Evolutionary conservation across 768 basidiomycete species (phyloP).

Genomic region (Leucocoprinus leucothites): DNA sequence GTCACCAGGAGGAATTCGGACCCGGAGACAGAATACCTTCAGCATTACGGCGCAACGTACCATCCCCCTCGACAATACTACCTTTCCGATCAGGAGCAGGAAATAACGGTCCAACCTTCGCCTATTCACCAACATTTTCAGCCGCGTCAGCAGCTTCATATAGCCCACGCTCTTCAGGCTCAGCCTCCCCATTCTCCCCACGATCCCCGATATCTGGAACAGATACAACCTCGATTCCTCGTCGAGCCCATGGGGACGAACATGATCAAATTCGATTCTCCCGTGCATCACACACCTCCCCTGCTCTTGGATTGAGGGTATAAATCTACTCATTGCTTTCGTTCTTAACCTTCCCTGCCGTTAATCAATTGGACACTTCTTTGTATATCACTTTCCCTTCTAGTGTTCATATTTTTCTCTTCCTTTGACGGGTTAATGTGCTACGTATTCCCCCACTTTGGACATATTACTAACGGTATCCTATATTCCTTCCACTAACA

Average conservation of each 20-base stretch:
- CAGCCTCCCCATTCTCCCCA: constrained; percentile 15
- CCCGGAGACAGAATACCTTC: constrained; percentile 19
- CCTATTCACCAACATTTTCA: constrained; percentile 29
- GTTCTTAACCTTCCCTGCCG: background rate
- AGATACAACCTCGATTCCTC: constrained; percentile 19
- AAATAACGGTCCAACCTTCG: constrained; percentile 15
- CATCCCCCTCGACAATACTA: constrained; percentile 29
- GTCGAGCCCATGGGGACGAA: constrained; percentile 17
- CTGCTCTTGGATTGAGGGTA: constrained; percentile 50
- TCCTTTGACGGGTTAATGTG: constrained; percentile 7
- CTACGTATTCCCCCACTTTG: background rate
- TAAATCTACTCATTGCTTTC: constrained; percentile 11
- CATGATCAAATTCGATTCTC: constrained; percentile 42
- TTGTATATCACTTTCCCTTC: constrained; percentile 4
- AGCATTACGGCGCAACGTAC: constrained; percentile 19
- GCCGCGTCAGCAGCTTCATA: constrained; percentile 21
- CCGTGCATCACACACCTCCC: constrained; percentile 42
- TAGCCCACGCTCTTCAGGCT: constrained; percentile 23
- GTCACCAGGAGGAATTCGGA: constrained; percentile 22
- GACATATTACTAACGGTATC: constrained; percentile 1
- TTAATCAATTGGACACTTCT: background rate
- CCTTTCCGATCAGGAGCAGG: constrained; percentile 23
- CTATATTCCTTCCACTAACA: background rate
- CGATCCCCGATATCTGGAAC: constrained; percentile 15
- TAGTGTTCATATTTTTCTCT: constrained; percentile 7